Percentiles rank a stretch among this genome's conserved stretches.
Evolutionary conservation across 129 eudicot genomes (phyloP).

Genomic region (carrot (Daucus carota)): DH1_v3.0 NC_030381.2:27540501-27541000

Average conservation of each 20-base stretch:
- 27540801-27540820: too few relatives aligned
- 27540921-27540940: not conserved
- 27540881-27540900: not conserved
- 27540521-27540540: constrained; percentile 11
- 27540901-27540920: not conserved
- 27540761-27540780: not conserved
- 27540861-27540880: not conserved
- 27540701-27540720: not conserved
- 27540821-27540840: too few relatives aligned
- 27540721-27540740: not conserved
- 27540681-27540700: not conserved
- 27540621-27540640: not conserved
- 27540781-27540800: too few relatives aligned
- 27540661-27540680: not conserved
- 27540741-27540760: not conserved
- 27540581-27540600: not conserved
- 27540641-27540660: not conserved
- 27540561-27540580: not conserved
- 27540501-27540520: constrained; percentile 33
- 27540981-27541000: too few relatives aligned
- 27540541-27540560: not conserved
- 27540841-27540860: not conserved
- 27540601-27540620: not conserved
- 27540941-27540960: not conserved
- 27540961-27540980: too few relatives aligned